Evolutionary conservation across 2,329 filamentous ascomycete species (phyloP), one percentile per base, ranked within the genome.

Genomic region (Botrytis deweyae): DNA sequence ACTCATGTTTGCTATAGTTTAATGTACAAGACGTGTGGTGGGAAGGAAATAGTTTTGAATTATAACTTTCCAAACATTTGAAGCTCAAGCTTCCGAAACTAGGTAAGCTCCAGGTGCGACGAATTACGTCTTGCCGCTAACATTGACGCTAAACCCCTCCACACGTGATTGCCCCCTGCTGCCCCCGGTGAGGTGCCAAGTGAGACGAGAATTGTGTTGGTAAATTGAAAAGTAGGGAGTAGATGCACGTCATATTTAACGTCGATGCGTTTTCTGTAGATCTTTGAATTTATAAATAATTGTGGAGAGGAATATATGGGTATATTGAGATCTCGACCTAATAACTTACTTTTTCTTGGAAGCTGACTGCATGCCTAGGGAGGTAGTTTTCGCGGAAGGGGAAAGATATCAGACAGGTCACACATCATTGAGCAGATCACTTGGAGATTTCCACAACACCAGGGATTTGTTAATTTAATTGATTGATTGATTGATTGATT

Each of bases 1-100:
- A 84, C 92, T 93, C 89, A 91, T 91, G 61, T 80, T 84, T 73
- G 20, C 66, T 58, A 10, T n/a, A 33, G 29, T 42, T 33, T 65
- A 62, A 67, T 36, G 69, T 71, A 49, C 52, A 58, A 67, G 68
- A n/a, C 20, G 55, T 44, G 49, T 59, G 10, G 38, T 42, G 49
- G 42, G n/a, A 25, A 36, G 20, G 38, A 58, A 58, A n/a, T 42
- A 33, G n/a, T 29, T 68, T 25, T 58, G 49, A 58, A 42, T 58
- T 72, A 64, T 36, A 71, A 58, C 70, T 75, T 66, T 49, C 36
- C 29, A 38, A 40, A 52, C 38, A 52, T 58, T 68, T 68, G 66
- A n/a, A 72, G 36, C 44, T 67, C 16, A 55, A 63, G 62, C 69
- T 72, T 61, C 44, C 40, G 67, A 49, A 52, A 58, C 38, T 42